Percentiles rank a stretch among this genome's conserved stretches.
These are phyloP conservation scores for Zizania latifolia DNA, from an alignment of 176 grass and related monocot species.

Conservation along the genomic window DNA sequence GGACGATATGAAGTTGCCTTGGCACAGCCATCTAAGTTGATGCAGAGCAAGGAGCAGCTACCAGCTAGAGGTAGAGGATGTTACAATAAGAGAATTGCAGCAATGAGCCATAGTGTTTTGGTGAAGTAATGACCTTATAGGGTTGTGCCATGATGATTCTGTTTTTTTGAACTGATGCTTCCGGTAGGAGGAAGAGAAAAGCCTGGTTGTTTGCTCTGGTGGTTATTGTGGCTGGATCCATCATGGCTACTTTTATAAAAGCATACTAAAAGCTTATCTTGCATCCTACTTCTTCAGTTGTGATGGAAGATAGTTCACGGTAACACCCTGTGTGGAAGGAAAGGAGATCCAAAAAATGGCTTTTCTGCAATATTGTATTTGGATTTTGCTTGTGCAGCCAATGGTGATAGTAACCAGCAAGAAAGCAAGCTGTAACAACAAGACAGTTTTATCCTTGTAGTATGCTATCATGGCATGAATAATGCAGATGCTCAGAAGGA, in stretches of 20 bases:
- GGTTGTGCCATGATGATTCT: neutral
- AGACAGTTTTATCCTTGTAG: neutral
- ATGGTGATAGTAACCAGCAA: neutral
- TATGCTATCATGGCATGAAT: neutral
- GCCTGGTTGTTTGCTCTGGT: neutral
- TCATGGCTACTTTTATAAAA: neutral
- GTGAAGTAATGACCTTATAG: neutral
- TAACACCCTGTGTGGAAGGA: neutral
- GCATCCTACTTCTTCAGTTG: neutral
- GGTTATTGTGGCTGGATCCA: neutral
- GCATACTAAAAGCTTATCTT: neutral
- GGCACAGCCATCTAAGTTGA: neutral
- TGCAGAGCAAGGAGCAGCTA: neutral
- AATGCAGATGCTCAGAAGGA: too few relatives aligned
- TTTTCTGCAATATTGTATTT: neutral
- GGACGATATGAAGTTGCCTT: neutral
- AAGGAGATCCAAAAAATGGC: neutral
- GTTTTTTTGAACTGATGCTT: neutral
- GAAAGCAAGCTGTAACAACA: neutral
- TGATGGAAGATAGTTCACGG: neutral
- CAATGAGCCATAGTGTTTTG: neutral
- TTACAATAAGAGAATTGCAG: neutral
- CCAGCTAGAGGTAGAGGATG: neutral
- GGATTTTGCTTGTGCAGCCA: neutral
- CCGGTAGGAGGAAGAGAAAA: neutral